Percentiles rank a stretch among this genome's conserved stretches.
Conservation (phyloP, 345 rosid species). For the Eucalyptus decipiens region DNA sequence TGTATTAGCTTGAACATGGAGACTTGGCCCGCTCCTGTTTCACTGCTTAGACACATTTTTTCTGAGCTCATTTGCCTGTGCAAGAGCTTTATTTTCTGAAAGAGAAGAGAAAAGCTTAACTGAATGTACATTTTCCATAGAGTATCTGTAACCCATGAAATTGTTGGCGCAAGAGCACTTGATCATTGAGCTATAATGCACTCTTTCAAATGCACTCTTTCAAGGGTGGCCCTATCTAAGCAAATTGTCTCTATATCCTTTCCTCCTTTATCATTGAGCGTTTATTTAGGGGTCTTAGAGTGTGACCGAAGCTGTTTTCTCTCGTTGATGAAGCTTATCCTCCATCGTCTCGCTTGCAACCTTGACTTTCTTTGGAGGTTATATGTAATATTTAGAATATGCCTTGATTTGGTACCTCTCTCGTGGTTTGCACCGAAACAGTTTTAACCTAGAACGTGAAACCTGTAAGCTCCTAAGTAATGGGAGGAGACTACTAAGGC, state of each 20-base stretch:
- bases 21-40: neutral
- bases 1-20: neutral
- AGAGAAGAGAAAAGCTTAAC: neutral
- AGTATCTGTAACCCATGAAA: neutral
- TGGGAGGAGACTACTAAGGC: neutral
- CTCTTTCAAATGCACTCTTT: neutral
- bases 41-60: neutral
- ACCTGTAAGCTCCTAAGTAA: neutral
- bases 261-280: neutral
- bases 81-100: neutral
- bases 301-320: neutral
- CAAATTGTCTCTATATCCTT: neutral
- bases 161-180: neutral
- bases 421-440: accelerated
- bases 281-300: neutral
- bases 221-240: neutral
- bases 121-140: neutral
- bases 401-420: neutral
- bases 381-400: no score
- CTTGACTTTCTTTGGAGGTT: neutral
- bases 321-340: neutral
- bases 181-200: neutral
- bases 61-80: neutral
- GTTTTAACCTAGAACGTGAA: neutral
- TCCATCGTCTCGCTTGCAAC: neutral